Evolutionary conservation across 2,329 filamentous ascomycete species (phyloP), one percentile per base, ranked within the genome.

Genomic region (Thelonectria olida): DNA sequence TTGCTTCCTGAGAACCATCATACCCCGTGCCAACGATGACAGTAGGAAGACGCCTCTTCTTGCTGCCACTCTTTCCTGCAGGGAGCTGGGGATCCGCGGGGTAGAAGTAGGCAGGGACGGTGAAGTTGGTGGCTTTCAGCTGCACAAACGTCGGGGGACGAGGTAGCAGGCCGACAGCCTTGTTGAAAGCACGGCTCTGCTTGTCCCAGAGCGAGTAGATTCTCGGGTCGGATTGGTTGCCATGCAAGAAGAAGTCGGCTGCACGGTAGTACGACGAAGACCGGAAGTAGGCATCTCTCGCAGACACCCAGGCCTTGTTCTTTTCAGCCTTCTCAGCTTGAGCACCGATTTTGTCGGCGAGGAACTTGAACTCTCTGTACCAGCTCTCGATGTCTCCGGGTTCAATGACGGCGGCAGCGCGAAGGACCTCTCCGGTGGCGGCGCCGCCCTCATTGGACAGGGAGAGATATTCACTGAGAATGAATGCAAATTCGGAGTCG

Each of bases 201-300:
- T 73, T 63, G 7, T 69, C 68, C 78, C 79, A 82, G 1, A 77
- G 53, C 3, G 55, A 62, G 38, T 72, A 72, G 58, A 82, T 77
- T 7, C 77, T 74, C 3, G 79, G 75, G 47, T 83, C 77, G 5
- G 61, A 70, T 65, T 66, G 66, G 66, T 82, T 79, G 12, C 72
- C 75, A 53, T 79, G 76, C 13, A 81, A 70, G 66, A 73, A 82
- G 69, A 81, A 82, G 53, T 78, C 76, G 9, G 81, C 76, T 2
- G 63, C 42, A 17, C 80, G 76, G 63, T 76, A 82, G 69, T 83
- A 83, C 2, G 72, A 75, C 2, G 80, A 71, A 0, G 79, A 76
- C 9, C 73, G 74, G 69, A 82, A 82, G 36, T 63, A 71, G 19
- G 71, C 65, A 0, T 61, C 61, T 2, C 72, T 61, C 2, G 68